Conservation (phyloP, 2,329 filamentous ascomycete genomes). For the Chaetomium sp. region DNA sequence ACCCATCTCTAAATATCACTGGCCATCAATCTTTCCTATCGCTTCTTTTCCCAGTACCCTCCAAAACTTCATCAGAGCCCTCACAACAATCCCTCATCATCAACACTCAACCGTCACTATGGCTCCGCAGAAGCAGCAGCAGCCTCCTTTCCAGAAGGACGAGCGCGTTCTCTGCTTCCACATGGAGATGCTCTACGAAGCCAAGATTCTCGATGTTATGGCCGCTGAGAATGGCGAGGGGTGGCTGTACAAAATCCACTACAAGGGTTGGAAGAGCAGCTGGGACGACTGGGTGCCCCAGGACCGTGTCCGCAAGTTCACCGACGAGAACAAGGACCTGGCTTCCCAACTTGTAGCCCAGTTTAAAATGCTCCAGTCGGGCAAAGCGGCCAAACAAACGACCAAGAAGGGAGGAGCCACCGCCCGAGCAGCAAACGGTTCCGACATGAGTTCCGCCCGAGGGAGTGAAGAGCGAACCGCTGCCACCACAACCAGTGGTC, state of each 20-base stretch:
- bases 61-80: not conserved
- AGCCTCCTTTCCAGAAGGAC: conserved; percentile 67
- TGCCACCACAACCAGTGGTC: conserved; percentile 54
- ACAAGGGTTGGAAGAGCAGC: conserved; percentile 99
- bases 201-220: conserved; percentile 84
- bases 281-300: conserved; percentile 99
- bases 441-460: conserved; percentile 64
- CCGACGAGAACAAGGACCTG: conserved; percentile 90
- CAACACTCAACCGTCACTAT: conserved; percentile 33
- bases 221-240: conserved; percentile 70
- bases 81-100: not conserved
- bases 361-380: conserved; percentile 59
- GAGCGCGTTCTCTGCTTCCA: conserved; percentile 97
- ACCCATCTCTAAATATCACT: not conserved
- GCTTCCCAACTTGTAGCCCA: conserved; percentile 73
- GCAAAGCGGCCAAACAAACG: conserved; percentile 52
- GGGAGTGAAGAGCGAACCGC: conserved; percentile 77
- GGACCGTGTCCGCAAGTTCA: conserved; percentile 92
- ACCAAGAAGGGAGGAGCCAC: conserved; percentile 58
- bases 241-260: conserved; percentile 90
- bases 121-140: conserved; percentile 46
- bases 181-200: conserved; percentile 95
- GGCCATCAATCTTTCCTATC: not conserved
- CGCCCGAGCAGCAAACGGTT: conserved; percentile 45
- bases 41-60: not conserved